A percentile compares a stretch with the other conserved stretches of the same genome.
phyloP scores from a whole-genome alignment of 1,284 basidiomycete species.

The Cryptococcus floricola region DNA sequence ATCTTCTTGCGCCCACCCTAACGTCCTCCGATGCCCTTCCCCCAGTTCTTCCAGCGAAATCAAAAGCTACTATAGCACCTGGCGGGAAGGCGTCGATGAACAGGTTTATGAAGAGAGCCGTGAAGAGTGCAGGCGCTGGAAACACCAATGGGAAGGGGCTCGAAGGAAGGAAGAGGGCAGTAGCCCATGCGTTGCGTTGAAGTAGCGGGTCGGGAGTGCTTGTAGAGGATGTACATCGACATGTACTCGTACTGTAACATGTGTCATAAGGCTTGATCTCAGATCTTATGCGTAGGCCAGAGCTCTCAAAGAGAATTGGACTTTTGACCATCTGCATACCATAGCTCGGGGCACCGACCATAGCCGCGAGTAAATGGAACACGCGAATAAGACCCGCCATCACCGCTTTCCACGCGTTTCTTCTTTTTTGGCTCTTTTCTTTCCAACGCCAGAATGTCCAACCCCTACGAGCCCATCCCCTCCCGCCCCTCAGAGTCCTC shows the following conservation, averaged over 20 bases:
- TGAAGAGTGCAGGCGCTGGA: constrained; percentile 28
- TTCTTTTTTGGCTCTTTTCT: no score
- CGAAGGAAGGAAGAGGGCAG: constrained; percentile 28
- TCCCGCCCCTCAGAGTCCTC: background rate
- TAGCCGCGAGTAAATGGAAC: no score
- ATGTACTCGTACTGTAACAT: background rate
- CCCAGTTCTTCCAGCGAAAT: constrained; percentile 22
- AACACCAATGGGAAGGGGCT: constrained; percentile 24
- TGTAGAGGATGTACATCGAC: background rate
- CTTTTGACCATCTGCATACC: no score
- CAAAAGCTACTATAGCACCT: background rate
- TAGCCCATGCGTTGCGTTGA: constrained; percentile 1
- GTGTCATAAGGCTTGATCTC: background rate
- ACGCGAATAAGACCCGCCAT: no score
- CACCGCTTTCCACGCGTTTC: no score
- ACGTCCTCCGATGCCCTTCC: constrained; percentile 15
- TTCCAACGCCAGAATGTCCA: no score
- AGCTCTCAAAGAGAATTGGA: no score
- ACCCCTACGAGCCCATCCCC: no score
- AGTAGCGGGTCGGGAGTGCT: background rate
- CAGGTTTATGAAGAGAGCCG: constrained; percentile 32
- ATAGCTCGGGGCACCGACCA: no score
- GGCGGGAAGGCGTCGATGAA: constrained; percentile 15
- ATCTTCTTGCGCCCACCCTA: constrained; percentile 12
- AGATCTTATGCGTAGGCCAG: no score